Evolutionary conservation across 139 green algal species (phyloP).

Genomic region (Zygnema cylindricum): DNA sequence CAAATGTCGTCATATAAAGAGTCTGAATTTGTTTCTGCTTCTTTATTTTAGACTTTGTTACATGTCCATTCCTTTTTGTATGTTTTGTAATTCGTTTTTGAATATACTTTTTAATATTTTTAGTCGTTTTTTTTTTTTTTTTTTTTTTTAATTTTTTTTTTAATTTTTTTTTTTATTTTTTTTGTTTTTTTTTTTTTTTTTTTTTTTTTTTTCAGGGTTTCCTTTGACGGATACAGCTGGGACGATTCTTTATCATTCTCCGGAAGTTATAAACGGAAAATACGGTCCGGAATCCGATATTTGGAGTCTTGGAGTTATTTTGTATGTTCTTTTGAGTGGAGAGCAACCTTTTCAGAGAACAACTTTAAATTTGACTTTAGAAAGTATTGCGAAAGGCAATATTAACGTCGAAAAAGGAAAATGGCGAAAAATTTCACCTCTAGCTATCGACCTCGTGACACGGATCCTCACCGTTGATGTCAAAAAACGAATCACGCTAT

Average conservation of each 20-base stretch:
- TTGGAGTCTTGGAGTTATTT: background rate
- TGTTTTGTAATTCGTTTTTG: background rate
- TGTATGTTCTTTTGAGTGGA: background rate
- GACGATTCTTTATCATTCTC: background rate
- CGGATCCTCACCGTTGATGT: background rate
- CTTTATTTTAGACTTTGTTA: background rate
- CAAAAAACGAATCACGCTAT: background rate
- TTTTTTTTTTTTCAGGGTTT: background rate
- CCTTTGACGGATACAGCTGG: background rate
- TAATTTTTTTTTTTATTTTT: background rate
- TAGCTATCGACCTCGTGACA: background rate
- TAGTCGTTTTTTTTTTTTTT: background rate
- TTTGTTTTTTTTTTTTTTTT: background rate
- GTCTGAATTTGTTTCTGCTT: background rate
- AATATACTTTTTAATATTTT: background rate
- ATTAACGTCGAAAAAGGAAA: background rate
- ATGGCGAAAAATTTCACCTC: background rate
- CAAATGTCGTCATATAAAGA: background rate
- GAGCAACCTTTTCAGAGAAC: background rate
- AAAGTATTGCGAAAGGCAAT: background rate
- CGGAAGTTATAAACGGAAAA: background rate
- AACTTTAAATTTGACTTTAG: background rate
- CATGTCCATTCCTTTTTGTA: background rate
- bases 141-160: background rate
- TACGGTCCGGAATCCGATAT: background rate